Base-by-base conservation (phyloP, 495 filamentous ascomycete species). In the Daldinia grandis region DNA sequence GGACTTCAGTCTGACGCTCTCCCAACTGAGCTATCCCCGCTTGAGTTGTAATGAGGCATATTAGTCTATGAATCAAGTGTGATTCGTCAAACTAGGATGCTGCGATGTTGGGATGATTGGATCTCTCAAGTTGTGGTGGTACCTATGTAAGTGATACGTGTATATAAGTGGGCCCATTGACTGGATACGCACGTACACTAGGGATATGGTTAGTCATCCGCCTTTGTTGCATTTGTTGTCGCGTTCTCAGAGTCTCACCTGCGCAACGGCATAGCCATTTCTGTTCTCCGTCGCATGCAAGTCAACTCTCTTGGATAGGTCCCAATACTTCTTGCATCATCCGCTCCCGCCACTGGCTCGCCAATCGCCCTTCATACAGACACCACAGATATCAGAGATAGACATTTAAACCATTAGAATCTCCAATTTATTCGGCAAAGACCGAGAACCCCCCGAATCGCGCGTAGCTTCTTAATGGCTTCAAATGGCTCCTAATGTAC, bases 401-500 rank as follows among this genome's bases (percentile, higher is more conserved):
- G 25, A 28, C 33, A 21, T 25, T 40, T 17, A 37, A 30, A 7
- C 25, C 17, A n/a, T 49, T 19, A 5, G 42, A 40, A 38, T 35
- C 30, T 28, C 31, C 28, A 40, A 51, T 62, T 57, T 47, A 44
- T 47, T 30, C 30, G n/a, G 10, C 25, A 21, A 68, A 56, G 42
- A 58, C 40, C 31, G 15, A 58, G 35, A 53, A 37, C 31, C 24
- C 51, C 27, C 35, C n/a, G 19, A 57, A 61, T 64, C 35, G 62
- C 69, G 38, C 47, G 15, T 42, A 10, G 38, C 55, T n/a, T 56
- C 62, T 44, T 44, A 25, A 75, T 75, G 73, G 65, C 73, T 64
- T 66, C 73, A 30, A 25, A 75, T 75, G 73, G 68, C 73, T 64
- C 73, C 73, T 19, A 75, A 75, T 64, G 73, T 71, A 15, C 27